Evolutionary conservation across 768 basidiomycete species (phyloP).

Genomic region (Kwoniella sp.): DNA sequence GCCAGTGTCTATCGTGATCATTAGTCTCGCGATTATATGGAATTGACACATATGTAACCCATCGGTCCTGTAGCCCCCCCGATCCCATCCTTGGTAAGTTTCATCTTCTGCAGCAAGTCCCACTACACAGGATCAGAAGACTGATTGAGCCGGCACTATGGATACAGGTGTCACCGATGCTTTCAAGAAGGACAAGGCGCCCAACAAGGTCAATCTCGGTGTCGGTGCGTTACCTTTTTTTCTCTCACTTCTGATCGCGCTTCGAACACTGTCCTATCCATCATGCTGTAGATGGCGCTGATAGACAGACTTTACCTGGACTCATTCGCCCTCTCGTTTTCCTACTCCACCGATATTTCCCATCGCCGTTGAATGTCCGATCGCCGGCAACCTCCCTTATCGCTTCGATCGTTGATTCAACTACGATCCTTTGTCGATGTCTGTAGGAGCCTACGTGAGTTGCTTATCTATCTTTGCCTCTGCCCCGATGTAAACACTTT

Average conservation of each 20-base stretch:
- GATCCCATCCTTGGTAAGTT: slow-evolving; percentile 52
- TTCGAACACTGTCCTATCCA: background rate
- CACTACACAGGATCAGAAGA: background rate
- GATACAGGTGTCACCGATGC: slow-evolving; percentile 71
- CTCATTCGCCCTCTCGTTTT: background rate
- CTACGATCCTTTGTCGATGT: too few species aligned
- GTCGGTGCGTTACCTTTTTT: slow-evolving; percentile 75
- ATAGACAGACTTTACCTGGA: background rate
- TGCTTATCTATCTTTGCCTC: too few species aligned
- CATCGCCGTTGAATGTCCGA: too few species aligned
- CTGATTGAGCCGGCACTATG: slow-evolving; percentile 14
- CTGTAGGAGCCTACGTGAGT: slow-evolving; percentile 50
- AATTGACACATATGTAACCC: background rate
- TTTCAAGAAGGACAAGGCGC: slow-evolving; percentile 90
- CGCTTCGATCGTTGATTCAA: too few species aligned
- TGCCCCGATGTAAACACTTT: too few species aligned
- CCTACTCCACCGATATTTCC: background rate
- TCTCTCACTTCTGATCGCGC: too few species aligned
- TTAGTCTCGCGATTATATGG: background rate
- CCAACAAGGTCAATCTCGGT: slow-evolving; percentile 93
- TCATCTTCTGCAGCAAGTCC: background rate
- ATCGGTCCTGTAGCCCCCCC: slow-evolving; percentile 33
- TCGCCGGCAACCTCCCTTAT: too few species aligned
- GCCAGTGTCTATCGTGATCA: background rate
- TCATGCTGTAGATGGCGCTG: background rate